Percentiles rank a stretch among this genome's conserved stretches.
phyloP scores from a whole-genome alignment of 23 red algal genomes.

The Chondrus crispus region DNA sequence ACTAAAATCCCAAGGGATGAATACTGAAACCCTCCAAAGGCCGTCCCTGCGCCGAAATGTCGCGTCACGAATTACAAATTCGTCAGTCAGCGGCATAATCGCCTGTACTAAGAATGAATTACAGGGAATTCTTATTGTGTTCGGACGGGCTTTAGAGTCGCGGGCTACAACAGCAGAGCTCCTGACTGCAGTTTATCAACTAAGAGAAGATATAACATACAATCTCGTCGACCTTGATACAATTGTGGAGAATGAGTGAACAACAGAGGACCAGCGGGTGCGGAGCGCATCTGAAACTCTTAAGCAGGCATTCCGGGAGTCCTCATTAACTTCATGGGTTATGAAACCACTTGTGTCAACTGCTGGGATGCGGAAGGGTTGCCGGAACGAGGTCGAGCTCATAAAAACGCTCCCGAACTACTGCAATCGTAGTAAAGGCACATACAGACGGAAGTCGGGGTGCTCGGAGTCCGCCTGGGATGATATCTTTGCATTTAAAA shows the following conservation, averaged over 20 bases:
- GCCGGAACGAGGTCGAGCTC: not conserved
- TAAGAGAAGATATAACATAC: not conserved
- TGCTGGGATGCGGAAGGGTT: not conserved
- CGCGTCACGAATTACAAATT: not conserved
- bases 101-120: not conserved
- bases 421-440: no score
- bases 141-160: not conserved
- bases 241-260: not conserved
- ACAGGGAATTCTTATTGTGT: not conserved
- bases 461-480: no score
- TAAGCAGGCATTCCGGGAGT: not conserved
- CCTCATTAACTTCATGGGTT: not conserved
- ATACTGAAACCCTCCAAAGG: not conserved
- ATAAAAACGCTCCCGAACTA: not conserved
- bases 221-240: not conserved
- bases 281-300: not conserved
- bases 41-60: not conserved
- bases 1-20: not conserved
- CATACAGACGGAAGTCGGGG: no score
- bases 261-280: not conserved
- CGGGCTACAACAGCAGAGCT: not conserved
- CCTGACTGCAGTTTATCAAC: not conserved
- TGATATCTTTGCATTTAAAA: not conserved
- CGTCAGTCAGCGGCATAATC: not conserved
- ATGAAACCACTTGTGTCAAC: slow-evolving; percentile 20